Evolutionary conservation across 2,329 filamentous ascomycete genomes (phyloP).

Genomic region (Colletotrichum sublineola): DNA sequence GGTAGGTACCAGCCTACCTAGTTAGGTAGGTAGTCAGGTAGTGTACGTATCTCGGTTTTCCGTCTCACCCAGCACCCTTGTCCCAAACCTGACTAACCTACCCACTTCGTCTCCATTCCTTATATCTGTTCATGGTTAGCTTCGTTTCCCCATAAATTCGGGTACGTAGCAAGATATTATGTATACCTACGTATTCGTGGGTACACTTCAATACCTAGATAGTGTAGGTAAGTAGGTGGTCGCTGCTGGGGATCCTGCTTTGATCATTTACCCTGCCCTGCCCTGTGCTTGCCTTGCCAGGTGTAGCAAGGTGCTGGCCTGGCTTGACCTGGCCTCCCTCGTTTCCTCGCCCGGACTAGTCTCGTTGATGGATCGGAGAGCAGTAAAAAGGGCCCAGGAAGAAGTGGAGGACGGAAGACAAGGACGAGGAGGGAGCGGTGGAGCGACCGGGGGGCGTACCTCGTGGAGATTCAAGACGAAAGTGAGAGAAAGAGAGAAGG

Average conservation of each 20-base stretch:
- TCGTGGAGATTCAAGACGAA: slow-evolving; percentile 41
- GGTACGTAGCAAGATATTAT: neutral
- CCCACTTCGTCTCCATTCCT: slow-evolving; percentile 33
- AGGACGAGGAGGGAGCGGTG: slow-evolving; percentile 1
- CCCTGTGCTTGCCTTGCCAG: slow-evolving; percentile 28
- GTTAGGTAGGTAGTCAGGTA: neutral
- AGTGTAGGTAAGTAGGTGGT: neutral
- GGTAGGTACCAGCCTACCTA: neutral
- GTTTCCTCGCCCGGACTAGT: slow-evolving; percentile 23
- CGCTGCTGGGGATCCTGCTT: slow-evolving; percentile 22
- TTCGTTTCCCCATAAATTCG: slow-evolving; percentile 39
- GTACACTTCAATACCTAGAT: no score
- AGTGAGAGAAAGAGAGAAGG: slow-evolving; percentile 33
- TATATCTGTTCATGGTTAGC: slow-evolving; percentile 17
- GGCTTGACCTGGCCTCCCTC: slow-evolving; percentile 18
- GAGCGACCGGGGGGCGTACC: slow-evolving; percentile 29
- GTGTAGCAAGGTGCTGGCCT: slow-evolving; percentile 26
- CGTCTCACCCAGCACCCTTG: slow-evolving; percentile 37
- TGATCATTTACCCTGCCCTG: slow-evolving; percentile 32
- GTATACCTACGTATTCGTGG: no score
- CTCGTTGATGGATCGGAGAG: slow-evolving; percentile 37
- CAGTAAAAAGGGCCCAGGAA: slow-evolving; percentile 21
- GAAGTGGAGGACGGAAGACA: neutral
- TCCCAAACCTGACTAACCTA: slow-evolving; percentile 33
- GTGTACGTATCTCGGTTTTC: slow-evolving; percentile 9